Evolutionary conservation across 2,329 filamentous ascomycete genomes (phyloP).

Genomic region (Aspergillus alliaceus): DNA sequence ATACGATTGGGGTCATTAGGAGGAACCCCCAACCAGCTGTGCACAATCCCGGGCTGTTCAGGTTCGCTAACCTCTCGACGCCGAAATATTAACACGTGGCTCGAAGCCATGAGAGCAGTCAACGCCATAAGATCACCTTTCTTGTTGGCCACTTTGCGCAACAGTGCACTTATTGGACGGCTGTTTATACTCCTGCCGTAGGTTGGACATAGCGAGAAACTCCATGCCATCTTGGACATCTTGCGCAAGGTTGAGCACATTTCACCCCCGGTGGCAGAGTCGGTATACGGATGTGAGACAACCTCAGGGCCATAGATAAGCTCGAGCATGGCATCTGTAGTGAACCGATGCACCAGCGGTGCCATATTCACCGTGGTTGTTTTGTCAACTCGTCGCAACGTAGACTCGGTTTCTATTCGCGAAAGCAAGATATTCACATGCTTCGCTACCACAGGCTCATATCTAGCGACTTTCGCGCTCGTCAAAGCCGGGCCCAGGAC

Average conservation of each 20-base stretch:
- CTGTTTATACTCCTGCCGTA: slow-evolving; percentile 19
- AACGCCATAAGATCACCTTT: slow-evolving; percentile 3
- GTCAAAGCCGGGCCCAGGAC: slow-evolving; percentile 15
- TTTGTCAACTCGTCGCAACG: not conserved
- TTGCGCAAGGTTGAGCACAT: slow-evolving; percentile 9
- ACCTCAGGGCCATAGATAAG: slow-evolving; percentile 15
- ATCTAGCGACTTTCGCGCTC: slow-evolving; percentile 8
- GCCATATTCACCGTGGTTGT: slow-evolving; percentile 12
- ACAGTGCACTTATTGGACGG: slow-evolving; percentile 1
- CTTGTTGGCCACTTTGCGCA: slow-evolving; percentile 4
- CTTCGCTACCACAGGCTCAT: slow-evolving; percentile 11
- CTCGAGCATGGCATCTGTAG: slow-evolving; percentile 16
- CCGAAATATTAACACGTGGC: slow-evolving; percentile 4
- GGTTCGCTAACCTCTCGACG: not conserved
- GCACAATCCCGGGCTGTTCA: slow-evolving; percentile 15
- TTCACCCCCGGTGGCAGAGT: slow-evolving; percentile 3
- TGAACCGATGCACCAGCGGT: slow-evolving; percentile 12
- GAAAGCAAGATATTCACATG: slow-evolving; percentile 13
- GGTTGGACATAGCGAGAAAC: slow-evolving; percentile 13
- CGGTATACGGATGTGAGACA: slow-evolving; percentile 13
- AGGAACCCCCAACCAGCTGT: slow-evolving; percentile 16
- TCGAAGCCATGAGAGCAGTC: slow-evolving; percentile 6
- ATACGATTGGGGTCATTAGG: slow-evolving; percentile 13
- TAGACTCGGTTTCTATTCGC: slow-evolving; percentile 2
- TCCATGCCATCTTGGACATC: slow-evolving; percentile 17